Evolutionary conservation across 139 green algal species (phyloP).

Genomic region (Mesotaenium endlicherianum): DNA sequence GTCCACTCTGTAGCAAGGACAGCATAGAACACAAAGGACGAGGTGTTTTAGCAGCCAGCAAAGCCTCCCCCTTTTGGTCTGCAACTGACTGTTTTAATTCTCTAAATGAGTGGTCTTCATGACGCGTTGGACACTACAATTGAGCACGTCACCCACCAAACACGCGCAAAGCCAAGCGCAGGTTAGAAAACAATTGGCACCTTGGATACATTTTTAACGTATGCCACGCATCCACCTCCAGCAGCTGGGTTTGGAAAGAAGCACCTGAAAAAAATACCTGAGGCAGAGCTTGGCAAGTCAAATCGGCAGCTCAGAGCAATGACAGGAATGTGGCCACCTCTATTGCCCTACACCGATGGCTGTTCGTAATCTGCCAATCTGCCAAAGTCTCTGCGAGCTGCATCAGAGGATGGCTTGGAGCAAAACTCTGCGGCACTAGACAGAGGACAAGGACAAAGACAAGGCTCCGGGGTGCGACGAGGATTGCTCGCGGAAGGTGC

Average conservation of each 20-base stretch:
- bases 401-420: not conserved
- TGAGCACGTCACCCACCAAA: not conserved
- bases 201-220: too few relatives aligned
- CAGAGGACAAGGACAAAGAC: not conserved
- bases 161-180: not conserved
- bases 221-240: too few relatives aligned
- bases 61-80: not conserved
- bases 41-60: not conserved
- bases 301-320: too few relatives aligned
- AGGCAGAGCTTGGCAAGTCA: too few relatives aligned
- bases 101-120: not conserved
- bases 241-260: too few relatives aligned
- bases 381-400: not conserved
- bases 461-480: not conserved
- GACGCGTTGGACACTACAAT: not conserved
- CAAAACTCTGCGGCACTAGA: not conserved
- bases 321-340: too few relatives aligned
- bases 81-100: not conserved
- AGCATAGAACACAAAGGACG: not conserved
- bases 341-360: not conserved
- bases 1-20: slow-evolving; percentile 8
- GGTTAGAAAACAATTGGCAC: too few relatives aligned
- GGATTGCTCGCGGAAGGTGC: not conserved
- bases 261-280: too few relatives aligned
- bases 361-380: not conserved